Evolutionary conservation across 1,284 basidiomycete species (phyloP).

Genomic region (Puccinia sorghi): DNA sequence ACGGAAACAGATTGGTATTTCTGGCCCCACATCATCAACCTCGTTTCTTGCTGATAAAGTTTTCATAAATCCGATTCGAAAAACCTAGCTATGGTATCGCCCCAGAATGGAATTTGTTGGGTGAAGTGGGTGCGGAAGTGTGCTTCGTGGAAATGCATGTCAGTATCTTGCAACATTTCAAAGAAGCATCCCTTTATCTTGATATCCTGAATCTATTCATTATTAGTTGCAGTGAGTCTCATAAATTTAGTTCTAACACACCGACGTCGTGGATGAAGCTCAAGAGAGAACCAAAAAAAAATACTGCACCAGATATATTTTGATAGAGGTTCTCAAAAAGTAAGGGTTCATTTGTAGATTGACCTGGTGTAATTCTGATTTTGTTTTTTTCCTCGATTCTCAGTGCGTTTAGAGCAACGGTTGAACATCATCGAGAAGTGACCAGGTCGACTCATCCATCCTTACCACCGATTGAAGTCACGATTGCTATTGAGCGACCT

Average conservation of each 20-base stretch:
- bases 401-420: conserved; percentile 46
- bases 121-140: conserved; percentile 29
- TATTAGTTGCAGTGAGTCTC: conserved; percentile 43
- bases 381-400: background rate
- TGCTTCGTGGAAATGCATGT: conserved; percentile 49
- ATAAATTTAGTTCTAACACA: background rate
- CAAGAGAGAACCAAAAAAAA: background rate
- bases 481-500: conserved; percentile 10
- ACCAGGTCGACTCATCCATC: background rate
- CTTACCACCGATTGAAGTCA: conserved; percentile 38
- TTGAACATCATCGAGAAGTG: conserved; percentile 42
- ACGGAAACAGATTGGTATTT: background rate
- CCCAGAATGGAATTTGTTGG: conserved; percentile 36
- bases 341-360: background rate
- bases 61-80: background rate
- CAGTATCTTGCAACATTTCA: background rate
- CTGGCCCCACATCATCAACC: background rate
- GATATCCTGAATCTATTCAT: background rate
- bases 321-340: conserved; percentile 48
- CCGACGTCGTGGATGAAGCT: background rate
- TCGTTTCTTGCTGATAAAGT: background rate
- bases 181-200: background rate
- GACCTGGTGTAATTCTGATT: background rate
- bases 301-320: conserved; percentile 32
- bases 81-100: conserved; percentile 30